phyloP scores from a whole-genome alignment of 495 filamentous ascomycete species.

The Glarea lozoyensis region DNA sequence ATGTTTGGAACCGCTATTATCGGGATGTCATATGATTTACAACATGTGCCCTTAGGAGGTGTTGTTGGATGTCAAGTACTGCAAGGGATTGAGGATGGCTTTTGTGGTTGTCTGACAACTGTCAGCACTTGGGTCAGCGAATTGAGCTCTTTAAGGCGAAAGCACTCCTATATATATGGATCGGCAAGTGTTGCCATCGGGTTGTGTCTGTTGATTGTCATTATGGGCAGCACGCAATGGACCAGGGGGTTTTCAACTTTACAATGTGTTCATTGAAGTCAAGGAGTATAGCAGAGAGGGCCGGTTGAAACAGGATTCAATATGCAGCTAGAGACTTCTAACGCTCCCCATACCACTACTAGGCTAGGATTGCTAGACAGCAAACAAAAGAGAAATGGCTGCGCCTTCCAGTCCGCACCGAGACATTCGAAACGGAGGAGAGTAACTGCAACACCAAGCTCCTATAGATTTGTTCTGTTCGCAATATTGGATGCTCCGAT shows the following conservation, averaged over 20 bases:
- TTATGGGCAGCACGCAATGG: slow-evolving; percentile 79
- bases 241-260: slow-evolving; percentile 47
- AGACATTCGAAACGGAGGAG: too few relatives aligned
- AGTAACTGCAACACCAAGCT: too few relatives aligned
- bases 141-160: slow-evolving; percentile 54
- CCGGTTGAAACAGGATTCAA: not conserved
- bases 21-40: slow-evolving; percentile 64
- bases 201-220: slow-evolving; percentile 57
- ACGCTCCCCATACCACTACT: too few relatives aligned
- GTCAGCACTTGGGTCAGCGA: slow-evolving; percentile 90
- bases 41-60: slow-evolving; percentile 46
- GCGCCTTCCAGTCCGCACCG: too few relatives aligned
- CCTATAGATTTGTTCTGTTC: too few relatives aligned
- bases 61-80: slow-evolving; percentile 68
- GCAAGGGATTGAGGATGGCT: slow-evolving; percentile 80
- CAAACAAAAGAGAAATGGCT: too few relatives aligned
- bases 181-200: slow-evolving; percentile 52
- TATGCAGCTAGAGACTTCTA: not conserved
- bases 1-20: slow-evolving; percentile 58
- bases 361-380: too few relatives aligned
- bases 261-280: slow-evolving; percentile 18
- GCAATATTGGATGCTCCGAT: too few relatives aligned
- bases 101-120: slow-evolving; percentile 84
- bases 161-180: slow-evolving; percentile 72
- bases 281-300: too few relatives aligned